These are phyloP conservation scores for Seiridium cupressi DNA, from an alignment of 2,329 filamentous ascomycete species.

Conservation along the genomic window DNA sequence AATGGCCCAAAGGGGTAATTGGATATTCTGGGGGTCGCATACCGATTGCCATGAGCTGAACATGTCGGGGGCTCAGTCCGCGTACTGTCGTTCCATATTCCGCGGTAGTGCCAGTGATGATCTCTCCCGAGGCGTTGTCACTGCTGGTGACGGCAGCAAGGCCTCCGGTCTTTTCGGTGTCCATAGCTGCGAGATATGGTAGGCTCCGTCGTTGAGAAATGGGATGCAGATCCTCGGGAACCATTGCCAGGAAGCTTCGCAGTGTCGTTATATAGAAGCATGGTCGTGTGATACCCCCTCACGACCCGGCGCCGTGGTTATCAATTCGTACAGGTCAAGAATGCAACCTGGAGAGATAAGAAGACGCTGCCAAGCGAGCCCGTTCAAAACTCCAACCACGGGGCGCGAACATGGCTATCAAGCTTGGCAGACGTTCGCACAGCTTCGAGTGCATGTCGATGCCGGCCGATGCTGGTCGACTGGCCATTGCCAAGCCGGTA, in stretches of 20 bases:
- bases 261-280: neutral
- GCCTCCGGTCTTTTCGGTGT: conserved; percentile 3
- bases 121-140: conserved; percentile 6
- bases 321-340: conserved; percentile 1
- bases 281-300: neutral
- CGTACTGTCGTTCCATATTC: conserved; percentile 18
- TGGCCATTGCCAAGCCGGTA: conserved; percentile 2
- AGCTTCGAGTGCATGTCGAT: neutral
- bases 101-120: neutral
- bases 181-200: neutral
- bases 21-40: no score
- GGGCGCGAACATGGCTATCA: neutral
- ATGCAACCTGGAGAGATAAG: neutral
- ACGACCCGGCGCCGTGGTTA: neutral
- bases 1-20: no score
- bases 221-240: neutral
- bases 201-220: neutral
- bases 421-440: neutral
- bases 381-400: neutral
- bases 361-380: neutral
- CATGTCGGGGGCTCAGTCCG: conserved; percentile 35
- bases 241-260: neutral
- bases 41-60: conserved; percentile 49
- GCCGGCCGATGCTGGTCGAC: neutral
- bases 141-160: neutral